Conservation (phyloP, 768 basidiomycete genomes). For the Collybiopsis luxurians region DNA sequence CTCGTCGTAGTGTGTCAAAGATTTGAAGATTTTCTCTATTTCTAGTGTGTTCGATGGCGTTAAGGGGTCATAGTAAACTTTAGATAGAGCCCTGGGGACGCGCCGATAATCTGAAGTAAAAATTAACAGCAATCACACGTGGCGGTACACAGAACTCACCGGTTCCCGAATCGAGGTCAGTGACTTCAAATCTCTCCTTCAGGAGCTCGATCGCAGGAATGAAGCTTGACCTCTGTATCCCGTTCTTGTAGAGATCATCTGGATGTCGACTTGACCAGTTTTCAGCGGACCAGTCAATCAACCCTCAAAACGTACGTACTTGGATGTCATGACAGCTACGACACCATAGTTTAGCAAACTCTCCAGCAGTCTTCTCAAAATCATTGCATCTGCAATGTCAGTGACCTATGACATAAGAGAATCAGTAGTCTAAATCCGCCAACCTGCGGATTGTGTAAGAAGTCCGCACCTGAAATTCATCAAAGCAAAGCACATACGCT, state of each 20-base stretch:
- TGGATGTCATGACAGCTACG: slow-evolving; percentile 94
- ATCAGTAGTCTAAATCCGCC: slow-evolving; percentile 1
- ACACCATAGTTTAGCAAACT: slow-evolving; percentile 85
- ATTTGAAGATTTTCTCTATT: slow-evolving; percentile 80
- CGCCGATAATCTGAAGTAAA: slow-evolving; percentile 80
- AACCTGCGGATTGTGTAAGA: slow-evolving; percentile 7
- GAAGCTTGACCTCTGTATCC: slow-evolving; percentile 94
- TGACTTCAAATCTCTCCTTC: slow-evolving; percentile 82
- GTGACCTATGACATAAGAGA: slow-evolving; percentile 69
- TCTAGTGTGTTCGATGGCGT: slow-evolving; percentile 62
- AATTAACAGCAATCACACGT: slow-evolving; percentile 1
- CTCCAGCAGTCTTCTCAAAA: slow-evolving; percentile 86
- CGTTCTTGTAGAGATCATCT: slow-evolving; percentile 97
- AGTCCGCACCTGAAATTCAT: slow-evolving; percentile 87
- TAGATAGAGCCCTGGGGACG: slow-evolving; percentile 87
- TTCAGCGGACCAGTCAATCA: slow-evolving; percentile 5
- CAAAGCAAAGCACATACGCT: slow-evolving; percentile 88
- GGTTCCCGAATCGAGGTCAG: slow-evolving; percentile 93
- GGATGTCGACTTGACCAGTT: slow-evolving; percentile 80
- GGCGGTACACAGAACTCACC: slow-evolving; percentile 44
- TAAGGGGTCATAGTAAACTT: slow-evolving; percentile 89
- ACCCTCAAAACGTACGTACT: slow-evolving; percentile 52
- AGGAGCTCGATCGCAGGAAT: slow-evolving; percentile 92
- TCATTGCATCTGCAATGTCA: slow-evolving; percentile 98
- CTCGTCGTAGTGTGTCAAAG: slow-evolving; percentile 53